phyloP scores from a whole-genome alignment of 2,329 filamentous ascomycete genomes.

The Huntiella savannae region DNA sequence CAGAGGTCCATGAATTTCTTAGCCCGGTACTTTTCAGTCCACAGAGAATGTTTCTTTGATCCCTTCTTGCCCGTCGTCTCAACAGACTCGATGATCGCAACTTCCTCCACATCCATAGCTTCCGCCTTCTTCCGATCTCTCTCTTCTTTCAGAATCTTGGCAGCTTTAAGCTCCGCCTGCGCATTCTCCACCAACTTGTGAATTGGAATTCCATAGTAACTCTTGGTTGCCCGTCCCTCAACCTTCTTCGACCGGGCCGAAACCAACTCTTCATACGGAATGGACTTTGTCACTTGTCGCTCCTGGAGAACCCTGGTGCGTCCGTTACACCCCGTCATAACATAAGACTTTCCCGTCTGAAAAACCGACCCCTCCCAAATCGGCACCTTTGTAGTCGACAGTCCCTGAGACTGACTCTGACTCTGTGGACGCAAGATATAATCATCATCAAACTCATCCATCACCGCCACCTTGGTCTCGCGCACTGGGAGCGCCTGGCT shows the following conservation, averaged over 20 bases:
- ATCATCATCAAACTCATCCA: background rate
- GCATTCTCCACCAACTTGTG: slow-evolving; percentile 62
- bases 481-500: background rate
- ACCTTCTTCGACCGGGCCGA: slow-evolving; percentile 47
- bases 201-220: slow-evolving; percentile 86
- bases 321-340: slow-evolving; percentile 37
- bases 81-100: slow-evolving; percentile 20
- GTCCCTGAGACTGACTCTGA: background rate
- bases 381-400: background rate
- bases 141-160: slow-evolving; percentile 5
- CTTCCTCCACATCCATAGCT: background rate
- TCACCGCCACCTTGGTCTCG: background rate
- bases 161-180: slow-evolving; percentile 32
- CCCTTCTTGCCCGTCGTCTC: slow-evolving; percentile 19
- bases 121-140: background rate
- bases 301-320: slow-evolving; percentile 34
- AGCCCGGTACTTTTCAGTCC: slow-evolving; percentile 96
- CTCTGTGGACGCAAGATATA: background rate
- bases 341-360: slow-evolving; percentile 19
- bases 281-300: slow-evolving; percentile 25
- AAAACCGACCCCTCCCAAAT: slow-evolving; percentile 10
- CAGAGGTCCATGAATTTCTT: slow-evolving; percentile 81
- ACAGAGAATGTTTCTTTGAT: slow-evolving; percentile 42
- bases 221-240: slow-evolving; percentile 48
- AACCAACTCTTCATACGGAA: slow-evolving; percentile 47